Base-by-base conservation (phyloP, 129 eudicot species). In the Kitagawia praeruptora region DNA sequence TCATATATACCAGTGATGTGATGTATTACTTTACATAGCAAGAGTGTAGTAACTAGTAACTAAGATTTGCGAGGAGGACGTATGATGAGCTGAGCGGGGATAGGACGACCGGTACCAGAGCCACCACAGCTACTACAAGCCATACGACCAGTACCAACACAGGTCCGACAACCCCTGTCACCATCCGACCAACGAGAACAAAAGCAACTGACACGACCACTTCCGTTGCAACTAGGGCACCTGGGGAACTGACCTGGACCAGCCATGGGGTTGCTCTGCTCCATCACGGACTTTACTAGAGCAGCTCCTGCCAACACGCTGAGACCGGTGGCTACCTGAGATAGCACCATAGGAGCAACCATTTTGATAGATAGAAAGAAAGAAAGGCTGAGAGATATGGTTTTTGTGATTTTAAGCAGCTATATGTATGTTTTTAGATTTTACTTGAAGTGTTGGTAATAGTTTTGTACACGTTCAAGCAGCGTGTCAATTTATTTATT, bases 111-210 rank as follows among this genome's bases (percentile, higher is more conserved):
- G 39, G 98, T 93, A 39, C 98, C 98, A 4, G 89, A 73, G 16
- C 98, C 98, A 8, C 98, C 98, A 70, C 98, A 94, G 83, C 93
- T 94, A 38, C 81, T 89, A 80, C 98, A 95, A 76, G 80, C 92
- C 96, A 82, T 90, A 54, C 97, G 93, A 66, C 98, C 98, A 34
- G 98, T 88, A 19, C 98, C 96, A 38, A 89, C 86, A 72, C 98
- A 95, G 1, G 92, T 85, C 82, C 96, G 89, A 44, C 98, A 95
- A 0, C 98, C 98, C 21, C 74, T 71, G 75, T 95, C 98, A 23
- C 98, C 97, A 44, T 95, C 98, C 6, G 96, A 90, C 98, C 98
- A 95, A 25, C 96, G 88, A 11, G 86, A 80, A 67, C 98, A 93
- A 40, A 92, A 61, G 72, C 97, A 95, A 34, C 83, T 74, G 56